A percentile compares a stretch with the other conserved stretches of the same genome.
Evolutionary conservation across 345 rosid genomes (phyloP).

Genomic region (Brassica juncea): DNA sequence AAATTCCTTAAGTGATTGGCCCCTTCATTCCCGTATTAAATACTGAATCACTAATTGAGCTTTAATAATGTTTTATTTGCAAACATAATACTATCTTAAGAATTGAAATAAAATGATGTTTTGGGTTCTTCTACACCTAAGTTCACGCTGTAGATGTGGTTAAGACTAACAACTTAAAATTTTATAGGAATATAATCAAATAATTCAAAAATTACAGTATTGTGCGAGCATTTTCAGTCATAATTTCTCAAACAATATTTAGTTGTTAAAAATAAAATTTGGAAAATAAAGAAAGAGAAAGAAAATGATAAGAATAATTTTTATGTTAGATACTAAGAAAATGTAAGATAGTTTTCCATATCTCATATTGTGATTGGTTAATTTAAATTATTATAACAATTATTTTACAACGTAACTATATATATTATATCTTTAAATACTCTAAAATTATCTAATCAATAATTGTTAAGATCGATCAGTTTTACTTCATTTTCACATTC

Average conservation of each 20-base stretch:
- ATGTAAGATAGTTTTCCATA: too few relatives aligned
- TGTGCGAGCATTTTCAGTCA: background rate
- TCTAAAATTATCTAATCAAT: too few relatives aligned
- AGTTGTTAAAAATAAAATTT: too few relatives aligned
- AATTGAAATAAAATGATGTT: slow-evolving; percentile 28
- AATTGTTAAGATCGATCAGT: background rate
- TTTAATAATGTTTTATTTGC: slow-evolving; percentile 6
- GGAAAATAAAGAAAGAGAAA: too few relatives aligned
- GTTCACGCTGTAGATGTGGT: slow-evolving; percentile 24
- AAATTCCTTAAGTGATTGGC: slow-evolving; percentile 20
- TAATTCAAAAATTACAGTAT: slow-evolving; percentile 3
- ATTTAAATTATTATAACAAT: too few relatives aligned
- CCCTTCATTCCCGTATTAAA: slow-evolving; percentile 15
- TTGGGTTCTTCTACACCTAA: slow-evolving; percentile 19
- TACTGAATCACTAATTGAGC: background rate
- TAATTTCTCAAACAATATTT: too few relatives aligned
- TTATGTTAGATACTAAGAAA: too few relatives aligned
- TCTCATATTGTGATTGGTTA: too few relatives aligned
- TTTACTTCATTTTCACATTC: background rate
- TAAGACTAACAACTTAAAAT: background rate
- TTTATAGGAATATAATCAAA: background rate
- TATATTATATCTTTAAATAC: too few relatives aligned
- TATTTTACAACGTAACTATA: too few relatives aligned
- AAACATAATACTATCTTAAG: slow-evolving; percentile 3
- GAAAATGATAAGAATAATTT: too few relatives aligned